These are phyloP conservation scores for Neolentinus lepideus DNA, from an alignment of 1,284 basidiomycete genomes.

Conservation along the genomic window DNA sequence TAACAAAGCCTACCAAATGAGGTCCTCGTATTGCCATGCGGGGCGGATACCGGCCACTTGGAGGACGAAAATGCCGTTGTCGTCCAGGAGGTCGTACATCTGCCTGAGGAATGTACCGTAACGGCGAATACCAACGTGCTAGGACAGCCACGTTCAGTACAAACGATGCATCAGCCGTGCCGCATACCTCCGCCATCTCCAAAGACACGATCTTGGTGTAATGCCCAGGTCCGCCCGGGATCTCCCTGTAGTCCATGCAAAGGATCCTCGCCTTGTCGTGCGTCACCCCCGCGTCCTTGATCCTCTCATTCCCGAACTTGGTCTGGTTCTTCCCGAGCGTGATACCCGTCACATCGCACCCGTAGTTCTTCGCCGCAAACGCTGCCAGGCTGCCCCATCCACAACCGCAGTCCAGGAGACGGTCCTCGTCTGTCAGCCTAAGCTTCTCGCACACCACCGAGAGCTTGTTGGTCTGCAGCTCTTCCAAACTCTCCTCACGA, in stretches of 20 bases:
- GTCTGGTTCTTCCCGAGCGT: constrained; percentile 91
- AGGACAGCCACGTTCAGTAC: constrained; percentile 7
- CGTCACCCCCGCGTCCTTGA: constrained; percentile 64
- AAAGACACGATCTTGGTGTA: constrained; percentile 95
- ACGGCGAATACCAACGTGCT: constrained; percentile 93
- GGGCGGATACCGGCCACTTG: constrained; percentile 96
- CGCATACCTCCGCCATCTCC: constrained; percentile 91
- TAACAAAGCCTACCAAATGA: constrained; percentile 67
- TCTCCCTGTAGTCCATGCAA: constrained; percentile 93
- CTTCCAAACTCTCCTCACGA: constrained; percentile 82
- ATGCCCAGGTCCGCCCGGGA: constrained; percentile 72
- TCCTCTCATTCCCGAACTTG: constrained; percentile 87
- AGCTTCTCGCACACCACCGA: constrained; percentile 94
- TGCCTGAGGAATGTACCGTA: constrained; percentile 88
- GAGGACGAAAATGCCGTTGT: constrained; percentile 92
- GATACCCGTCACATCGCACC: constrained; percentile 91
- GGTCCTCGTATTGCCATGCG: constrained; percentile 95
- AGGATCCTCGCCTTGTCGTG: constrained; percentile 83
- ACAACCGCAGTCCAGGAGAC: constrained; percentile 91
- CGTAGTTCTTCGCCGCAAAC: constrained; percentile 97
- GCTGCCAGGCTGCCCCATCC: constrained; percentile 97
- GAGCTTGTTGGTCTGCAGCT: constrained; percentile 98
- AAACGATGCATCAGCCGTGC: neutral
- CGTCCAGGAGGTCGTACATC: constrained; percentile 90
- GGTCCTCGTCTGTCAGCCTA: constrained; percentile 72